These are phyloP conservation scores for Neurospora sp. DNA, from an alignment of 495 filamentous ascomycete species.

Conservation along the genomic window DNA sequence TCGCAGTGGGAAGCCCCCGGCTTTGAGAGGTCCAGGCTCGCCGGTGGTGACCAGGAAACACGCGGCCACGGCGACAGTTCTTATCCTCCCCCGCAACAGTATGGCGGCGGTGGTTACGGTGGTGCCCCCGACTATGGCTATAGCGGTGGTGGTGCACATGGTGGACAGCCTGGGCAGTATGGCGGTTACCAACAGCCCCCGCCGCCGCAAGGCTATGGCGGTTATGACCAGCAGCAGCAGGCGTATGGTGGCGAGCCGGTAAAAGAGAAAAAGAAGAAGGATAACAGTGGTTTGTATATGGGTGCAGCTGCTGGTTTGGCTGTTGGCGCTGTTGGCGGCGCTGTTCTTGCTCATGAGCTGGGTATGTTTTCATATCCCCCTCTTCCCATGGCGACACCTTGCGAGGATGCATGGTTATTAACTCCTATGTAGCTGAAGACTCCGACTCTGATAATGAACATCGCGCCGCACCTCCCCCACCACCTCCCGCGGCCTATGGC, in stretches of 20 bases:
- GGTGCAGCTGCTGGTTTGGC: constrained; percentile 47
- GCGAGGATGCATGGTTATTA: not conserved
- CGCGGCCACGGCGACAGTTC: constrained; percentile 5
- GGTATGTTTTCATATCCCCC: constrained; percentile 25
- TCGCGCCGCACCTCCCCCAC: not conserved
- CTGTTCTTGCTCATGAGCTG: constrained; percentile 43
- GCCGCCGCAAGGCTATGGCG: constrained; percentile 19
- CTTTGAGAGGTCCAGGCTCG: constrained; percentile 5
- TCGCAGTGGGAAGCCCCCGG: constrained; percentile 51
- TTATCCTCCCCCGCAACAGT: not conserved
- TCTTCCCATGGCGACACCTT: not conserved
- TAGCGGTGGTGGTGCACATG: constrained; percentile 2
- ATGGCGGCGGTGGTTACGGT: constrained; percentile 3
- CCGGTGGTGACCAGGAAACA: not conserved
- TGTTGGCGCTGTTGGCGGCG: constrained; percentile 46
- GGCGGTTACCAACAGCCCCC: constrained; percentile 14
- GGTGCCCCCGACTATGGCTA: not conserved
- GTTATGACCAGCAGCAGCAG: constrained; percentile 22
- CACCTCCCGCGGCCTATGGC: constrained; percentile 15
- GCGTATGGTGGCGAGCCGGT: constrained; percentile 10
- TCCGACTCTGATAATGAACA: constrained; percentile 19
- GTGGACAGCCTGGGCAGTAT: constrained; percentile 3
- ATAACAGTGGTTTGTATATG: constrained; percentile 32
- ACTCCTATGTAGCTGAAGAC: constrained; percentile 11
- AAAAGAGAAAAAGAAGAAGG: constrained; percentile 33